Conservation (phyloP, 345 rosid species). For the Rhizophora apiculata region DNA sequence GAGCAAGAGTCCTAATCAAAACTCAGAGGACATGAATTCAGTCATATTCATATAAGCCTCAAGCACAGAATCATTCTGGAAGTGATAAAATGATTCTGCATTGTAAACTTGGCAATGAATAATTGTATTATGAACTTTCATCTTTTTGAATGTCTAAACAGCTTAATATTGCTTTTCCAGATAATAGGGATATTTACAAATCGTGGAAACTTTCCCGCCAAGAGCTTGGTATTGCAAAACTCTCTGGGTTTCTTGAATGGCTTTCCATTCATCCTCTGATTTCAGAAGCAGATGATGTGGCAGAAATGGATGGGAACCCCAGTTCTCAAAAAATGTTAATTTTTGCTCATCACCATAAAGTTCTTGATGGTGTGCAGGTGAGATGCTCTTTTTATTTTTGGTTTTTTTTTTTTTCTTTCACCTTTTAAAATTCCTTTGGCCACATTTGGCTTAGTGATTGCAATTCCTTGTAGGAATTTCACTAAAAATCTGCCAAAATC, state of each 20-base stretch:
- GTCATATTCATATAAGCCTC: no score
- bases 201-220: constrained; percentile 55
- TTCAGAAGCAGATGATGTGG: constrained; percentile 41
- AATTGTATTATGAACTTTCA: no score
- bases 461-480: no score
- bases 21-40: no score
- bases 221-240: constrained; percentile 95
- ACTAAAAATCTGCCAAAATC: no score
- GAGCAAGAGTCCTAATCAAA: no score
- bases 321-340: constrained; percentile 71
- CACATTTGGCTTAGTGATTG: no score
- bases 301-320: constrained; percentile 40
- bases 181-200: constrained; percentile 24
- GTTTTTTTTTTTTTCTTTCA: neutral
- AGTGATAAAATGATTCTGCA: no score
- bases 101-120: no score
- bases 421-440: no score
- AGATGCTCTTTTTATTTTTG: constrained; percentile 22
- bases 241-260: constrained; percentile 80
- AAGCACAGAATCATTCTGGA: no score
- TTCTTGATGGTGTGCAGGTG: constrained; percentile 90
- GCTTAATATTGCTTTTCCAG: constrained; percentile 33
- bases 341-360: constrained; percentile 95
- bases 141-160: no score
- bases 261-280: constrained; percentile 72